Evolutionary conservation across 169 alveolate genomes (phyloP).

Genomic region (Plasmodium cynomolgi): DNA sequence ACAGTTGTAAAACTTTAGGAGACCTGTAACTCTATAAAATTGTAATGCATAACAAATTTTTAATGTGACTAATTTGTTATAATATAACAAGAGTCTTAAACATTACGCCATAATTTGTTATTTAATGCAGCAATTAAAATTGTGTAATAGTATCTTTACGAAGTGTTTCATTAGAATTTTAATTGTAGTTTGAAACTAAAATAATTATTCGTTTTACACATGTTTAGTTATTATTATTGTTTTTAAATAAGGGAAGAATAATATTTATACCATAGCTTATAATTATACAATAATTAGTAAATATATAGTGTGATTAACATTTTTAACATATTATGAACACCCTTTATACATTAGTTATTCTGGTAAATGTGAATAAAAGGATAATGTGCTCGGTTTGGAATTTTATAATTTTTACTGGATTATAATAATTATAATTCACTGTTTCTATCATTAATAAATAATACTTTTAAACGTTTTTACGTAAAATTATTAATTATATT

Average conservation of each 20-base stretch:
- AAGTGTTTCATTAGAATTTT: background rate
- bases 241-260: background rate
- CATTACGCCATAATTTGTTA: background rate
- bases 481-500: background rate
- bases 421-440: background rate
- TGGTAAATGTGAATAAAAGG: background rate
- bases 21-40: background rate
- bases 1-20: background rate
- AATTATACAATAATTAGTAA: background rate
- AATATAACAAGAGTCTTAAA: background rate
- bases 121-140: background rate
- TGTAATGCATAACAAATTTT: background rate
- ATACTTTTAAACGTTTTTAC: background rate
- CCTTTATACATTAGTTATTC: background rate
- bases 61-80: background rate
- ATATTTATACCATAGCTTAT: background rate
- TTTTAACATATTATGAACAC: background rate
- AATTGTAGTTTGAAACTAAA: background rate
- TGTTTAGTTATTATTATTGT: background rate
- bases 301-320: background rate
- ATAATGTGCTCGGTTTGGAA: background rate
- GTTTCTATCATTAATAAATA: background rate
- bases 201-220: background rate
- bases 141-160: background rate
- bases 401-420: background rate